These are phyloP conservation scores for Penicillium dipodomyicola DNA, from an alignment of 495 filamentous ascomycete species.

Conservation along the genomic window DNA sequence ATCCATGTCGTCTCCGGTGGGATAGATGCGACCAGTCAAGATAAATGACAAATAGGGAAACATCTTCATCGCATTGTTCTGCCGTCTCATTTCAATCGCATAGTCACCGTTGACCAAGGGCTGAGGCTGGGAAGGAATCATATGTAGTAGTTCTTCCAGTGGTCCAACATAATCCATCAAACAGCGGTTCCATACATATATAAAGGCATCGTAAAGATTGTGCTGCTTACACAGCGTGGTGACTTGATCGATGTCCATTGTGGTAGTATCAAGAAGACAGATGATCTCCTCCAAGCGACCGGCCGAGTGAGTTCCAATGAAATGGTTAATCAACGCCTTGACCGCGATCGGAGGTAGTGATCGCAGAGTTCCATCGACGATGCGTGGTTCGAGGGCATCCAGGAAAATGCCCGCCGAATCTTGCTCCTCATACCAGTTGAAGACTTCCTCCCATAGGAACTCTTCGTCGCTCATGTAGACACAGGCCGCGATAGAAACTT, in stretches of 20 bases:
- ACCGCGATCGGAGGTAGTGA: slow-evolving; percentile 78
- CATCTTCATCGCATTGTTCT: slow-evolving; percentile 76
- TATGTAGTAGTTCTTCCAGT: slow-evolving; percentile 74
- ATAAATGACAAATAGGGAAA: slow-evolving; percentile 93
- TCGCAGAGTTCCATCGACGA: slow-evolving; percentile 72
- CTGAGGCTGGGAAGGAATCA: slow-evolving; percentile 50
- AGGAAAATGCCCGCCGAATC: slow-evolving; percentile 73
- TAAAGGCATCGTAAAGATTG: slow-evolving; percentile 88
- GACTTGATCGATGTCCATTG: slow-evolving; percentile 91
- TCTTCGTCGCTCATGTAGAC: slow-evolving; percentile 70
- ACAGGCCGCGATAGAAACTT: slow-evolving; percentile 79
- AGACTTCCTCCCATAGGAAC: slow-evolving; percentile 88
- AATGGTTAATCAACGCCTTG: slow-evolving; percentile 81
- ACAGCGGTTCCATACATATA: slow-evolving; percentile 95
- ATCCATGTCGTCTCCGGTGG: slow-evolving; percentile 70
- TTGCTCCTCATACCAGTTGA: slow-evolving; percentile 81
- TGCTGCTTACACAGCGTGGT: slow-evolving; percentile 88
- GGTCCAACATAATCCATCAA: slow-evolving; percentile 87
- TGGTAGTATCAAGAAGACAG: slow-evolving; percentile 84
- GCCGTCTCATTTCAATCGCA: slow-evolving; percentile 32
- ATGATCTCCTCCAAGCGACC: slow-evolving; percentile 89
- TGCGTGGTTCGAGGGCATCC: slow-evolving; percentile 79
- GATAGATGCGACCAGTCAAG: slow-evolving; percentile 88
- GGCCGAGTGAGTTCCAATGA: slow-evolving; percentile 66
- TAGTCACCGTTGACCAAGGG: slow-evolving; percentile 37